A percentile compares a stretch with the other conserved stretches of the same genome.
phyloP scores from a whole-genome alignment of 1,139 yeast species.

The Pichia sp. region DNA sequence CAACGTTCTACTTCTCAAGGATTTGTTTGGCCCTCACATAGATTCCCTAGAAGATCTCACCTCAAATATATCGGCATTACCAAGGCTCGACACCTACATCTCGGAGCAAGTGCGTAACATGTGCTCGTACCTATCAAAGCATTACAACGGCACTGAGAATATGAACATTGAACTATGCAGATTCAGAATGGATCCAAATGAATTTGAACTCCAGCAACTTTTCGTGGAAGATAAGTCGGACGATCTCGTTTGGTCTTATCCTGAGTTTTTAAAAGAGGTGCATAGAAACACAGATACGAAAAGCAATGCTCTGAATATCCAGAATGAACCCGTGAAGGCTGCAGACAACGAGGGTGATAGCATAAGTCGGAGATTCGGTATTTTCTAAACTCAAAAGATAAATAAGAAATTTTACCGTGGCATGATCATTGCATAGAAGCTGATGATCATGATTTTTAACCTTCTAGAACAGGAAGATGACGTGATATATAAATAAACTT shows the following conservation, averaged over 20 bases:
- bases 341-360: conserved; percentile 12
- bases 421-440: background rate
- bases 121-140: conserved; percentile 41
- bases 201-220: conserved; percentile 47
- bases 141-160: conserved; percentile 33
- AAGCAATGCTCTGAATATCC: conserved; percentile 17
- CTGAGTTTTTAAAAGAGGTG: conserved; percentile 53
- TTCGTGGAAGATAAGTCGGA: conserved; percentile 72
- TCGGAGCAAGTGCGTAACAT: conserved; percentile 63
- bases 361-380: conserved; percentile 13
- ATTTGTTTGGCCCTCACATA: conserved; percentile 59
- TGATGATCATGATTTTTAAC: background rate
- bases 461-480: background rate
- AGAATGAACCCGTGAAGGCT: background rate
- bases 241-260: conserved; percentile 42
- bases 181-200: conserved; percentile 58
- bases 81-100: conserved; percentile 62
- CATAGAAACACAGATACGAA: conserved; percentile 56
- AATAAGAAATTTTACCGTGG: background rate
- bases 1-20: conserved; percentile 59
- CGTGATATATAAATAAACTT: too few species aligned
- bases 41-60: conserved; percentile 35
- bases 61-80: conserved; percentile 47
- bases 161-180: conserved; percentile 54
- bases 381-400: conserved; percentile 3